Base-by-base conservation (phyloP, 306 rosid genomes). In the Rubus parviflorus region DNA sequence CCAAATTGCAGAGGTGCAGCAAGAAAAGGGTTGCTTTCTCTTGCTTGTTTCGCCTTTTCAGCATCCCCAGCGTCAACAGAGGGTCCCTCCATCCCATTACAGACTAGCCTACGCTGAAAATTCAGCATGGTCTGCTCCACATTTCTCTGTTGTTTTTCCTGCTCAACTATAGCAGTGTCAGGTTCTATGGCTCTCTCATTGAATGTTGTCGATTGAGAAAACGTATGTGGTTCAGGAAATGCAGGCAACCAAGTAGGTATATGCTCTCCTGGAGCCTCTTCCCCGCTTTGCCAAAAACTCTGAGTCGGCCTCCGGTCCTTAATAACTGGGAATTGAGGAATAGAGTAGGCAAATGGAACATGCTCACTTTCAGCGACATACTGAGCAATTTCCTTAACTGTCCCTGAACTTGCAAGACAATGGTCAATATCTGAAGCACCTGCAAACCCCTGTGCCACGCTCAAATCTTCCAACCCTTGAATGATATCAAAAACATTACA, bases 221-320 rank as follows among this genome's bases (percentile, higher is more conserved):
- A 82, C 42, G 87, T 70, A 64, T 86, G 85, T 12, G 88, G 88
- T 70, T 86, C 93, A 66, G 97, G 97, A 61, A 91, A 86, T 23
- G 84, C 83, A n/a, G 98, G 97, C 88, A 93, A 83, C 98, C 98
- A 91, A 53, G 87, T 66, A 53, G 98, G 97, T 79, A 93, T 88
- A 81, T 91, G 96, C 66, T 88, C 91, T 35, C 76, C 85, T 0
- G 89, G 89, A 81, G 97, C 85, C 74, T 88, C 91, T 77, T 87
- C 85, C 58, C 86, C 90, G 6, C 14, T 82, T 83, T 87, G 96
- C 53, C 30, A 77, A 81, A 88, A 88, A 46, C 87, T 93, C 17
- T 87, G 90, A 68, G 82, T 63, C 81, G 76, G 79, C 75, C 83
- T 85, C 22, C 88, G 79, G 74, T 88, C 91, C 77, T 86, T 91